A percentile compares a stretch with the other conserved stretches of the same genome.
These are phyloP conservation scores for Lentinula edodes DNA, from an alignment of 768 basidiomycete species.

Conservation along the genomic window DNA sequence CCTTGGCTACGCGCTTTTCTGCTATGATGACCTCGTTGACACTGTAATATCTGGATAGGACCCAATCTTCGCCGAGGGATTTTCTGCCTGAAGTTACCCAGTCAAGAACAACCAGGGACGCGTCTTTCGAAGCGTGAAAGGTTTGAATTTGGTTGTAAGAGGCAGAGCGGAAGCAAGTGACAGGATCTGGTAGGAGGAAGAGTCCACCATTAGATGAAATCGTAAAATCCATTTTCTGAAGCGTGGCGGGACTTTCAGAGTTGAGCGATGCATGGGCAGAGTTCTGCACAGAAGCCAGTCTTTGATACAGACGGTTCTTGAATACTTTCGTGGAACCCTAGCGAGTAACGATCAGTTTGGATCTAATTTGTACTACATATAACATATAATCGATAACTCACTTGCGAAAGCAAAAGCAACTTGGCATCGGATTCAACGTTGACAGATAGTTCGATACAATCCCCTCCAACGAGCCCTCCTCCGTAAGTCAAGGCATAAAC, in stretches of 20 bases:
- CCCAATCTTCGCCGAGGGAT: conserved; percentile 85
- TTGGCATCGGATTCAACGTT: conserved; percentile 49
- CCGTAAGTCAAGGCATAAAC: conserved; percentile 86
- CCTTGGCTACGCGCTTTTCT: conserved; percentile 63
- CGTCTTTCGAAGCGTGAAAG: conserved; percentile 55
- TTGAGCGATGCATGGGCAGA: not conserved
- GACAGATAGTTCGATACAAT: conserved; percentile 60
- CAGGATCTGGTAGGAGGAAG: conserved; percentile 86
- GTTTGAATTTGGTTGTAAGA: conserved; percentile 81
- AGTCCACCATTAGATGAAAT: conserved; percentile 52
- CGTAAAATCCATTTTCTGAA: conserved; percentile 56
- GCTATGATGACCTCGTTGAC: conserved; percentile 76
- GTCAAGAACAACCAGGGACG: conserved; percentile 75
- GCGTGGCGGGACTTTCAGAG: conserved; percentile 32
- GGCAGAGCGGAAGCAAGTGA: conserved; percentile 85
- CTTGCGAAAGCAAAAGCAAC: conserved; percentile 83
- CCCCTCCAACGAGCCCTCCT: conserved; percentile 87
- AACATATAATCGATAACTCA: conserved; percentile 20
- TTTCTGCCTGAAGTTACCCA: conserved; percentile 90
- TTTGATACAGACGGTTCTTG: conserved; percentile 64
- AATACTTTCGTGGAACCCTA: conserved; percentile 96
- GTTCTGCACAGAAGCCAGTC: conserved; percentile 38
- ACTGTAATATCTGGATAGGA: conserved; percentile 78
- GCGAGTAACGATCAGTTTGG: not conserved
- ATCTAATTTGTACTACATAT: not conserved